Percentiles rank a stretch among this genome's conserved stretches.
Conservation (phyloP, 176 grass and related monocot species). For the Paspalum vaginatum region DNA sequence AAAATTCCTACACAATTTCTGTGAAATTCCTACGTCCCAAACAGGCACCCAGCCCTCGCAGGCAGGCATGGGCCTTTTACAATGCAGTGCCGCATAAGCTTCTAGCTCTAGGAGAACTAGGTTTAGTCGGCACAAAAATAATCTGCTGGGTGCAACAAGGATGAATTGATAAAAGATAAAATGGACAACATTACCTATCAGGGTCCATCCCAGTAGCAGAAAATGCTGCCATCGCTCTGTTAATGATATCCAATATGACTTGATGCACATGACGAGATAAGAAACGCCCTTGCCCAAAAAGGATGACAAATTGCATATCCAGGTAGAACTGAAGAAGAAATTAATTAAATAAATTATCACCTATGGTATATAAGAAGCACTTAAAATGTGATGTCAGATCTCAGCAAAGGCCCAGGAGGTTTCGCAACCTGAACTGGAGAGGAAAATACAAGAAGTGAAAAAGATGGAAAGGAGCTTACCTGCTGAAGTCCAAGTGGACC, state of each 20-base stretch:
- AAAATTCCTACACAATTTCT: too few relatives aligned
- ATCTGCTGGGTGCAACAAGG: neutral
- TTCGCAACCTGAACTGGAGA: conserved; percentile 3
- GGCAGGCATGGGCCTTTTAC: neutral
- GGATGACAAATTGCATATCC: conserved; percentile 97
- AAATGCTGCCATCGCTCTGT: conserved; percentile 83
- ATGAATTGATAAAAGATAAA: neutral
- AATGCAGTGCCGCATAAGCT: neutral
- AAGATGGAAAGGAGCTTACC: conserved; percentile 41
- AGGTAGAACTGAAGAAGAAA: conserved; percentile 76
- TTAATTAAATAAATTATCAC: conserved; percentile 7
- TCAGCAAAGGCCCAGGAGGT: neutral
- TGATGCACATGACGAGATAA: conserved; percentile 83
- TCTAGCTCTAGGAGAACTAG: neutral
- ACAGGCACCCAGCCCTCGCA: neutral
- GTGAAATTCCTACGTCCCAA: too few relatives aligned
- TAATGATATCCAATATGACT: conserved; percentile 73
- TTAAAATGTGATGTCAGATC: neutral
- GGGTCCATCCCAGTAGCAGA: conserved; percentile 82
- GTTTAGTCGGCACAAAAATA: too few relatives aligned
- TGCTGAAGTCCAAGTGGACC: conserved; percentile 86
- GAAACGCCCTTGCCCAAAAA: conserved; percentile 85
- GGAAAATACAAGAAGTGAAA: neutral
- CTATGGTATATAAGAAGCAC: neutral
- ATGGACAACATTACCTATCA: conserved; percentile 56